Evolutionary conservation across 1,284 basidiomycete species (phyloP), one percentile per base, ranked within the genome.

Genomic region (Leccinum griseonigrum): DNA sequence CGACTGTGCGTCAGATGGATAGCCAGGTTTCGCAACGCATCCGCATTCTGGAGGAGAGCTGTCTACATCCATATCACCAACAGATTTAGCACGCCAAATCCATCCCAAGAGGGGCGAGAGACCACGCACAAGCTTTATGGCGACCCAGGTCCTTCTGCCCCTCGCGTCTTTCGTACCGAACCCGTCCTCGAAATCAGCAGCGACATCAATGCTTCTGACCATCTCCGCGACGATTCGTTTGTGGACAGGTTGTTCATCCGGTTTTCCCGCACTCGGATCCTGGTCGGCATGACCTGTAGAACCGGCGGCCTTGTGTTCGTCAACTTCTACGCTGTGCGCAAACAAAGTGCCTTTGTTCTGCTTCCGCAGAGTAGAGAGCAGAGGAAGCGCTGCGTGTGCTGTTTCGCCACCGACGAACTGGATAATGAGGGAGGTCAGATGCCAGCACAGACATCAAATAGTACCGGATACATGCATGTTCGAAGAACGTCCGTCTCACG

Each of bases 391-490:
- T 48, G 83, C 87, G 36, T 84, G 81, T 0, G 90, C 89, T 0
- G 90, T 89, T 63, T 97, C 94, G 4, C 91, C 94, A 1, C 94
- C 93, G 6, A 96, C 94, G 69, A 97, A 97, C 86, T 94, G 71
- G 7, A 22, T 1, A 6, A 31, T 11, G 5, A 32, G 3, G 10
- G n/a, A 57, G 26, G 9, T 65, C 32, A 54, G 56, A 54, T 5
- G 28, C 4, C 3, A 11, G 2, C 16, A 48, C 8, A 46, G 11
- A 54, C n/a, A 14, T 59, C 14, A 52, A 4, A 13, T 34, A 1
- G 55, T 1, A 9, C 14, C 2, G 32, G 38, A 57, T 4, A 71
- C 81, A 34, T 65, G 89, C 90, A 75, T 94, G 92, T 55, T 84
- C 80, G 71, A 96, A 97, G 79, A 97, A 97, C 3, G 95, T 97